These are phyloP conservation scores for Pyrenophora tritici-repentis DNA, from an alignment of 2,329 filamentous ascomycete species.

Conservation along the genomic window DNA sequence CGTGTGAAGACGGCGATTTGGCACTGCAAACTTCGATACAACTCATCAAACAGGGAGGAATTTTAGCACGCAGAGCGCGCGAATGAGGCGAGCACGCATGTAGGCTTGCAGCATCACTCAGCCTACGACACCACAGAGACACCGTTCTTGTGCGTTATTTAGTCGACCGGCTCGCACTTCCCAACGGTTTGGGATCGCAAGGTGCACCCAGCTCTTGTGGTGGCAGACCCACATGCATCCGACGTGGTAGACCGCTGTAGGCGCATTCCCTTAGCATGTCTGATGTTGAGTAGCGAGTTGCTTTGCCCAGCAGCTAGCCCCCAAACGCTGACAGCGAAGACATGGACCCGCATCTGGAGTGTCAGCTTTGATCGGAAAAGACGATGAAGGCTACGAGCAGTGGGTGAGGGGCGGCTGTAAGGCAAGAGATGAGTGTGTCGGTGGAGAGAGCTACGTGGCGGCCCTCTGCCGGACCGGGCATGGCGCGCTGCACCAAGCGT, in stretches of 20 bases:
- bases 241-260: constrained; percentile 17
- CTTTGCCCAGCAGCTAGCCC: constrained; percentile 4
- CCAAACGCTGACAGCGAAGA: constrained; percentile 12
- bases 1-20: constrained; percentile 9
- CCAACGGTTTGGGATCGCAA: constrained; percentile 3
- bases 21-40: constrained; percentile 11
- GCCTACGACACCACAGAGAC: constrained; percentile 7
- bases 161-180: constrained; percentile 2
- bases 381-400: constrained; percentile 10
- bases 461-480: constrained; percentile 11
- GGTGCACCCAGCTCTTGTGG: constrained; percentile 10
- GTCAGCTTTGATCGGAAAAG: background rate
- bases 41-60: constrained; percentile 9
- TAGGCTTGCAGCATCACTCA: constrained; percentile 10
- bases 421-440: constrained; percentile 7
- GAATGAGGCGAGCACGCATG: constrained; percentile 13
- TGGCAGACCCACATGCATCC: constrained; percentile 14
- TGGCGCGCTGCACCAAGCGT: constrained; percentile 7
- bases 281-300: constrained; percentile 5
- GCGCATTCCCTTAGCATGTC: constrained; percentile 6
- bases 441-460: constrained; percentile 16
- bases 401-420: constrained; percentile 3
- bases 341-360: constrained; percentile 5
- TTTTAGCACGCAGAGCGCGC: constrained; percentile 6
- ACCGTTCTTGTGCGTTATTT: constrained; percentile 6